phyloP scores from a whole-genome alignment of 225 moss, liverwort and hornwort genomes.

The Pseudoscleropodium purum region DNA sequence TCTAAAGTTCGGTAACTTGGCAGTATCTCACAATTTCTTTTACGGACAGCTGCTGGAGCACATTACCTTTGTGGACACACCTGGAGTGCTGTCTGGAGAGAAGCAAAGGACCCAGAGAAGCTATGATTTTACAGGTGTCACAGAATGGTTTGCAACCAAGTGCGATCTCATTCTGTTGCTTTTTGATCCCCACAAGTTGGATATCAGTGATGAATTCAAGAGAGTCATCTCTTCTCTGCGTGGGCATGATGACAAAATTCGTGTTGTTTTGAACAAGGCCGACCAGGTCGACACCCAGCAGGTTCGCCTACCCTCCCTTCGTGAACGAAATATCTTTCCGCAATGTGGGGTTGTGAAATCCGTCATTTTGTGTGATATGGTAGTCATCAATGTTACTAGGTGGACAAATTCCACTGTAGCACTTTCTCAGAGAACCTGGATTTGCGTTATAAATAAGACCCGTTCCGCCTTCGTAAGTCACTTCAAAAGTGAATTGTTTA shows the following conservation, averaged over 20 bases:
- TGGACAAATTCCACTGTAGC: no score
- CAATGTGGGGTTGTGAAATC: neutral
- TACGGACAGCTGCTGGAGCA: slow-evolving; percentile 77
- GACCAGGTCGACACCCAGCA: slow-evolving; percentile 99
- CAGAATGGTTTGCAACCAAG: slow-evolving; percentile 98
- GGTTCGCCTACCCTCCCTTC: slow-evolving; percentile 18
- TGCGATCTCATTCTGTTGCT: slow-evolving; percentile 93
- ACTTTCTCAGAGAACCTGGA: neutral
- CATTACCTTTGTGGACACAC: slow-evolving; percentile 98
- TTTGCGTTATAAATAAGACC: neutral
- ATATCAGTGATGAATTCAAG: slow-evolving; percentile 98
- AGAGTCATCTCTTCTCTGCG: slow-evolving; percentile 92
- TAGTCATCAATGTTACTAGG: neutral
- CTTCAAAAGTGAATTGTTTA: neutral
- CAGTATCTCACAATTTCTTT: neutral
- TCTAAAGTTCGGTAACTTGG: neutral
- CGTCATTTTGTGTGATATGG: neutral
- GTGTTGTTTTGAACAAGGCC: slow-evolving; percentile 95
- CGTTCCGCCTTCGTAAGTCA: neutral
- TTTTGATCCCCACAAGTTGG: slow-evolving; percentile 96
- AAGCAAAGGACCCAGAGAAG: slow-evolving; percentile 98
- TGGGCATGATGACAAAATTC: slow-evolving; percentile 96
- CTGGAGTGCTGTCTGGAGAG: slow-evolving; percentile 95
- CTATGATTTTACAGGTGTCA: slow-evolving; percentile 97
- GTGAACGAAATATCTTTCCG: neutral